Evolutionary conservation across 352 stramenopile genomes (phyloP).

Genomic region (Phytophthora podocarpi): DNA sequence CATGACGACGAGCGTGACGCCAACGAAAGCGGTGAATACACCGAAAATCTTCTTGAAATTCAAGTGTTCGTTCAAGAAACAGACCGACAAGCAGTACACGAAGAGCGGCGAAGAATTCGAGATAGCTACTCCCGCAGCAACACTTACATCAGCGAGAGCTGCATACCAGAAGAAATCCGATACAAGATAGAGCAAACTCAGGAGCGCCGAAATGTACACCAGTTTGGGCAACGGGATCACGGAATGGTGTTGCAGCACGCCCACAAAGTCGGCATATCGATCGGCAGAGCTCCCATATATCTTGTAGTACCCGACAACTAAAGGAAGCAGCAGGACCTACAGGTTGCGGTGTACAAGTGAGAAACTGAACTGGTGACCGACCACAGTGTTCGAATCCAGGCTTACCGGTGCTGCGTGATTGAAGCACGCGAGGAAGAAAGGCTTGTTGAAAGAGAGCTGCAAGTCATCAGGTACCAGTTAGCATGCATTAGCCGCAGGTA

Average conservation of each 20-base stretch:
- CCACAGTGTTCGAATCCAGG: too few species aligned
- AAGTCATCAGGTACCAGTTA: too few species aligned
- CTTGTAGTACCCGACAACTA: constrained; percentile 47
- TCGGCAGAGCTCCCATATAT: constrained; percentile 23
- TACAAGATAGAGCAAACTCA: constrained; percentile 50
- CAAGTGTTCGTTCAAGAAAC: constrained; percentile 54
- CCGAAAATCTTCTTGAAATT: constrained; percentile 48
- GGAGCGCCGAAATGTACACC: constrained; percentile 39
- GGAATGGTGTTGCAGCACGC: constrained; percentile 44
- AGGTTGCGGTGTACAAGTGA: neutral
- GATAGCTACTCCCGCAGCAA: constrained; percentile 53
- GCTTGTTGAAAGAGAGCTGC: constrained; percentile 37
- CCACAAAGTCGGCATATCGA: constrained; percentile 21
- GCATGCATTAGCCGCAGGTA: too few species aligned
- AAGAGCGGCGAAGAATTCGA: constrained; percentile 70
- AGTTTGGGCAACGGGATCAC: constrained; percentile 40
- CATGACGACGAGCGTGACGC: constrained; percentile 55
- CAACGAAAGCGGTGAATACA: constrained; percentile 48
- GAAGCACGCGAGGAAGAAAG: constrained; percentile 65
- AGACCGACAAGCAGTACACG: constrained; percentile 73
- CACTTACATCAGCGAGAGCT: constrained; percentile 50
- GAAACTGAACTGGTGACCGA: too few species aligned
- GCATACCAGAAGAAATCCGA: constrained; percentile 71
- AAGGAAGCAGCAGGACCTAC: constrained; percentile 47
- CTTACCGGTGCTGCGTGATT: constrained; percentile 51